Evolutionary conservation across 2,329 filamentous ascomycete species (phyloP).

Genomic region (Trichoderma brevicompactum): DNA sequence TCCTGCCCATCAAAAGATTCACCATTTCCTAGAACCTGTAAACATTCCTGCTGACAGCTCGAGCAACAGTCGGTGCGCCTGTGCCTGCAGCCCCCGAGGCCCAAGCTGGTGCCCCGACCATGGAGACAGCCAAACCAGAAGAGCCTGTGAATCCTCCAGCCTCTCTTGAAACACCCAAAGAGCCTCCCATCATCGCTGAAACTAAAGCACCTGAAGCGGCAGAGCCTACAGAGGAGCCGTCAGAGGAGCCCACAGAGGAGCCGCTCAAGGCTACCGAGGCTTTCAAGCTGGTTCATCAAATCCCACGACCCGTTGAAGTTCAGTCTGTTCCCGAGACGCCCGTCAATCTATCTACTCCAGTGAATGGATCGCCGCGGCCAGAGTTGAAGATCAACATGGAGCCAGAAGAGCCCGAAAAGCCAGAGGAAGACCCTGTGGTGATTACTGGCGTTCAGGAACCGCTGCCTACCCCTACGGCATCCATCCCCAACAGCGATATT

Average conservation of each 20-base stretch:
- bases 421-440: slow-evolving; percentile 36
- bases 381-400: slow-evolving; percentile 43
- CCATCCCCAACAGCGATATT: slow-evolving; percentile 33
- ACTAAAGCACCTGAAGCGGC: slow-evolving; percentile 20
- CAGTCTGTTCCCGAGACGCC: slow-evolving; percentile 45
- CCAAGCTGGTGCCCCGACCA: slow-evolving; percentile 36
- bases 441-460: slow-evolving; percentile 36
- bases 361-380: slow-evolving; percentile 43
- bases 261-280: slow-evolving; percentile 17
- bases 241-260: slow-evolving; percentile 17
- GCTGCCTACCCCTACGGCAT: slow-evolving; percentile 32
- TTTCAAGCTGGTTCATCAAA: slow-evolving; percentile 13
- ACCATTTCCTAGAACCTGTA: not conserved
- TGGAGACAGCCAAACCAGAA: slow-evolving; percentile 33
- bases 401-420: slow-evolving; percentile 33
- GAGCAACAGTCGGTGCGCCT: slow-evolving; percentile 38
- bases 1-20: not conserved
- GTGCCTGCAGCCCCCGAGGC: slow-evolving; percentile 38
- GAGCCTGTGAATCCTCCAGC: slow-evolving; percentile 30
- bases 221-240: slow-evolving; percentile 18
- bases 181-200: slow-evolving; percentile 15
- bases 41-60: slow-evolving; percentile 21
- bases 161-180: slow-evolving; percentile 14
- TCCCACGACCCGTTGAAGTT: slow-evolving; percentile 44
- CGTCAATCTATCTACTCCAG: slow-evolving; percentile 42